Base-by-base conservation (phyloP, 805 yeast species). In the Monosporozyma aerobia region DNA sequence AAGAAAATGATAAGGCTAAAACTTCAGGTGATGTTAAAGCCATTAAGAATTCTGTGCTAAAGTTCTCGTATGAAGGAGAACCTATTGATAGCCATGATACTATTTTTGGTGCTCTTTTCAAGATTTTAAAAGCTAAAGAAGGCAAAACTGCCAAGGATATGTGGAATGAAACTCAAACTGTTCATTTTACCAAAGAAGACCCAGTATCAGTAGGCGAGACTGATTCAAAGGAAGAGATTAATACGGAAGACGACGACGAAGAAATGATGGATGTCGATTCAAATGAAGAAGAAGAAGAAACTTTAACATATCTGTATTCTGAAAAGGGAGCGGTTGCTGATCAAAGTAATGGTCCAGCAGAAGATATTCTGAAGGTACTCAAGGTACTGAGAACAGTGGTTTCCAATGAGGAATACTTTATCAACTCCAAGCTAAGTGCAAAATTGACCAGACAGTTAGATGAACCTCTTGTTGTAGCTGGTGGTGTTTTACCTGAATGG, bases 401-500 rank as follows among this genome's bases (percentile, higher is more conserved):
- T 54, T 39, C 44, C 14, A 47, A 49, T 16, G 40, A 47, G 9
- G 70, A 64, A n/a, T 61, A 61, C 11, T 90, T 89, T 61, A 70
- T 83, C 59, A 90, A 87, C 63, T 81, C 88, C 69, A 90, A 90
- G 61, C 66, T 92, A 19, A 83, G 95, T 6, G 95, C 95, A 0
- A 92, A 90, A 65, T 71, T 94, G 51, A 85, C 86, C 53, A 73
- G 95, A 48, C 97, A 90, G 67, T 68, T 92, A 44, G 97, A 90
- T 59, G 97, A 92, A 57, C 94, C 96, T 0, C 71, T 90, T 51
- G 76, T 90, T 16, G 92, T 92, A 29, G 92, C 95, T 0, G 82
- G 95, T 64, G 94, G 92, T 0, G 78, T 87, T 2, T 65, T 92
- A 43, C 98, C 98, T 0, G 79, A 78, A 7, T 92, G 98, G 98